Percentiles rank a stretch among this genome's conserved stretches.
These are phyloP conservation scores for Neoboletus magnificus DNA, from an alignment of 768 basidiomycete species.

Conservation along the genomic window DNA sequence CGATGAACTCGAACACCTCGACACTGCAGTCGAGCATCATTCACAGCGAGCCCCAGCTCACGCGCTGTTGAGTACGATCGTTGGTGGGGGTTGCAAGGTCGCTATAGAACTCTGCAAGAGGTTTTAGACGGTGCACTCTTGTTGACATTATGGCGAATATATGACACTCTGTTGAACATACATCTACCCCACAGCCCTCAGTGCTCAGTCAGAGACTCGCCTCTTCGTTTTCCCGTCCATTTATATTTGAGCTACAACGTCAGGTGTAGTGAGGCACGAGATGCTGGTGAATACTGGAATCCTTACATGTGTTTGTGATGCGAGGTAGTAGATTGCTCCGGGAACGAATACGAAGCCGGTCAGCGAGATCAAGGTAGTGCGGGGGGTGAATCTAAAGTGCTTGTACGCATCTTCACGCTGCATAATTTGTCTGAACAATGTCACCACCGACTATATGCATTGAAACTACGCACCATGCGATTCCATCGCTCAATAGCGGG, in stretches of 20 bases:
- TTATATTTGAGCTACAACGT: slow-evolving; percentile 47
- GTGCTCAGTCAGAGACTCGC: slow-evolving; percentile 37
- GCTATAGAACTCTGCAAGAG: slow-evolving; percentile 90
- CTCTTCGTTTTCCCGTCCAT: slow-evolving; percentile 51
- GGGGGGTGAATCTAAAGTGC: slow-evolving; percentile 75
- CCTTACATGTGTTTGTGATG: slow-evolving; percentile 35
- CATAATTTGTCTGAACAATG: background rate
- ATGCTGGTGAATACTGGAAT: slow-evolving; percentile 27
- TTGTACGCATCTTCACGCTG: slow-evolving; percentile 86
- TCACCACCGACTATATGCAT: background rate
- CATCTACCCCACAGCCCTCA: slow-evolving; percentile 10
- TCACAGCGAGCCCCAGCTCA: slow-evolving; percentile 91
- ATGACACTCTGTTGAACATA: background rate
- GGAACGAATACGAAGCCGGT: slow-evolving; percentile 68
- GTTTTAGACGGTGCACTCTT: slow-evolving; percentile 42
- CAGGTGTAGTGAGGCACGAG: slow-evolving; percentile 4
- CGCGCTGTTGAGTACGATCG: slow-evolving; percentile 79
- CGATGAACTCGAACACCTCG: slow-evolving; percentile 92
- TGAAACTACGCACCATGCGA: slow-evolving; percentile 45
- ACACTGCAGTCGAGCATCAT: slow-evolving; percentile 83
- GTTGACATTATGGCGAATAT: background rate
- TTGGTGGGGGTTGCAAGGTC: slow-evolving; percentile 82
- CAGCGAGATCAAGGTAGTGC: slow-evolving; percentile 58
- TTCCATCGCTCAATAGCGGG: slow-evolving; percentile 65
- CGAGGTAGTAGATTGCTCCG: slow-evolving; percentile 46